Evolutionary conservation across 345 rosid species (phyloP), one percentile per base, ranked within the genome.

Genomic region (Moricandia moricandioides): DNA sequence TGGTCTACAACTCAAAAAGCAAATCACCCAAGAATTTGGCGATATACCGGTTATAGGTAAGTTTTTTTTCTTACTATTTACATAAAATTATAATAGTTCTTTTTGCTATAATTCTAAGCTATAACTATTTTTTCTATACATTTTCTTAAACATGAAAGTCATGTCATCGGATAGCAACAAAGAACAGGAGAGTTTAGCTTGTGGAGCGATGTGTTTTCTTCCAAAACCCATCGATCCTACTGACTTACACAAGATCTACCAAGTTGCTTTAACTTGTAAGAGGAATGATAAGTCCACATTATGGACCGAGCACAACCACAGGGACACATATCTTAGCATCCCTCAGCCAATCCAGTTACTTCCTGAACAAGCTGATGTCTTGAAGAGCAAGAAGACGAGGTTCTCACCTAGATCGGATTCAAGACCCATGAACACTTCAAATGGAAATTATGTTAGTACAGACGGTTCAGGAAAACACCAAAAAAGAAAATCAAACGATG

Each of bases 131-230:
- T 54, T 55, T 55, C 31, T n/a, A 33, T 49, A 64, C 37, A 60
- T 16, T 33, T 40, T 17, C 24, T 47, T 17, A 6, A 35, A 68
- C 17, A 26, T 18, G 78, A 63, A 74, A 91, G 98, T 91, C 35
- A 88, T 93, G 86, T 93, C 97, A 24, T 76, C 86, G 3, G 90
- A 93, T 47, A 77, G 76, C 5, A 73, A 82, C 69, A 84, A 84
- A 64, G 81, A 73, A 85, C 17, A 6, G 63, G 66, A 81, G 65
- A 80, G 90, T 71, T 74, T 94, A 60, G 75, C 80, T 11, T 47
- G 82, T 35, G 98, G 98, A 69, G 96, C 86, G 3, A 73, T 75
- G 26, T 86, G 83, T 60, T 90, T 78, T 73, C 35, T 91, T 5
- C 77, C 81, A 10, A 94, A 94, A 80, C 96, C 97, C 26, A 63